A percentile compares a stretch with the other conserved stretches of the same genome.
These are phyloP conservation scores for Dictyostelium discoideum DNA, from an alignment of 78 protist genomes.

Conservation along the genomic window DNA sequence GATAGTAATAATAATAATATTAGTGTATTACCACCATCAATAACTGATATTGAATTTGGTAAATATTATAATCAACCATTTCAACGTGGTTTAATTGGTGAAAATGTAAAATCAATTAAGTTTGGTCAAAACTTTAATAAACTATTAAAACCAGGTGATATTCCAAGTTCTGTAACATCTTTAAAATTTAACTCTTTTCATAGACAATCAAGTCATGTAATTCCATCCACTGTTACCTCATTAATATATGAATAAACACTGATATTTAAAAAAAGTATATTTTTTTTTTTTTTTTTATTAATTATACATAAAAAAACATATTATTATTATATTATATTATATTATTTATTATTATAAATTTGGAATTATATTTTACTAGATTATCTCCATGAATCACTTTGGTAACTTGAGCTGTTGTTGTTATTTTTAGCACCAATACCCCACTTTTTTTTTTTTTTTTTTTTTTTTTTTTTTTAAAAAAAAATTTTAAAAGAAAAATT, in stretches of 20 bases:
- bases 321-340: background rate
- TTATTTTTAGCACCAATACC: background rate
- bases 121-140: background rate
- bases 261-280: background rate
- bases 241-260: background rate
- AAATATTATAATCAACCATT: background rate
- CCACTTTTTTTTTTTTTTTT: background rate
- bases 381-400: conserved; percentile 1
- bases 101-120: background rate
- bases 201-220: background rate
- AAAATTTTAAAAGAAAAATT: too few species aligned
- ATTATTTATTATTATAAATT: background rate
- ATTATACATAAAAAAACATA: background rate
- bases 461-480: too few species aligned
- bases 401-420: background rate
- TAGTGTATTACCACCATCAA: background rate
- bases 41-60: background rate
- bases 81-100: background rate
- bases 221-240: background rate
- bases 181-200: background rate
- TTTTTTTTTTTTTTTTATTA: background rate
- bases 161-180: background rate
- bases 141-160: background rate
- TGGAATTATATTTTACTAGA: background rate
- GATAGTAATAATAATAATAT: too few species aligned